Evolutionary conservation across 495 filamentous ascomycete species (phyloP).

Genomic region (Lophiotrema nucula): DNA sequence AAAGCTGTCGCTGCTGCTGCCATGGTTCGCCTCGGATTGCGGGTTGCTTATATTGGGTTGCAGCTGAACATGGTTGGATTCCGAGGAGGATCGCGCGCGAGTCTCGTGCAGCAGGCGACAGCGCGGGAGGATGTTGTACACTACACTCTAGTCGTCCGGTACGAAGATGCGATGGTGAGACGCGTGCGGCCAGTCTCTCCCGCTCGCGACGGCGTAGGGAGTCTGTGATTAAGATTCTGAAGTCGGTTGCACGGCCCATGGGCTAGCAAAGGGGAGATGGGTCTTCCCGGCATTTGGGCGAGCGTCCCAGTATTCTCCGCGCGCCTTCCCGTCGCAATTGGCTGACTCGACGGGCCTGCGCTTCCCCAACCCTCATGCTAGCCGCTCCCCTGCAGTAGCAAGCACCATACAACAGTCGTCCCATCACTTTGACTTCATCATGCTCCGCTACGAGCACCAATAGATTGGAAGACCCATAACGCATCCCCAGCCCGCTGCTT

Average conservation of each 20-base stretch:
- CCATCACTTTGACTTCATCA: too few relatives aligned
- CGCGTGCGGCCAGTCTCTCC: slow-evolving; percentile 15
- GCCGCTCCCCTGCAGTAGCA: not conserved
- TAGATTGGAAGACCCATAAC: too few relatives aligned
- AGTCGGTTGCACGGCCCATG: slow-evolving; percentile 10
- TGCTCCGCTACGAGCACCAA: too few relatives aligned
- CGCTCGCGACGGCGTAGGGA: slow-evolving; percentile 9
- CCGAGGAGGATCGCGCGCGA: not conserved
- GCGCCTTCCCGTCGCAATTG: not conserved
- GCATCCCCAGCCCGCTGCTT: too few relatives aligned
- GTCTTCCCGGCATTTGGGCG: slow-evolving; percentile 2
- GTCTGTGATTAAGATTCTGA: not conserved
- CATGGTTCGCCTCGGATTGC: slow-evolving; percentile 12
- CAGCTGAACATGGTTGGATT: slow-evolving; percentile 24
- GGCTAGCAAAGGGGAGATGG: not conserved
- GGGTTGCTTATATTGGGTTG: slow-evolving; percentile 23
- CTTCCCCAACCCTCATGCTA: slow-evolving; percentile 5
- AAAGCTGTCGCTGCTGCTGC: slow-evolving; percentile 7
- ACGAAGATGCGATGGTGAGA: not conserved
- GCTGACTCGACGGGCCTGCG: not conserved
- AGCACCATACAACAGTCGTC: too few relatives aligned
- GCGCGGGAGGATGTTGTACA: not conserved
- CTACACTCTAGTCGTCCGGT: slow-evolving; percentile 2
- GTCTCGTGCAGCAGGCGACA: not conserved
- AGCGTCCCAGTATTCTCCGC: slow-evolving; percentile 8